Conservation (phyloP, 108 stramenopile genomes). For the Cyclotella sp. region DNA sequence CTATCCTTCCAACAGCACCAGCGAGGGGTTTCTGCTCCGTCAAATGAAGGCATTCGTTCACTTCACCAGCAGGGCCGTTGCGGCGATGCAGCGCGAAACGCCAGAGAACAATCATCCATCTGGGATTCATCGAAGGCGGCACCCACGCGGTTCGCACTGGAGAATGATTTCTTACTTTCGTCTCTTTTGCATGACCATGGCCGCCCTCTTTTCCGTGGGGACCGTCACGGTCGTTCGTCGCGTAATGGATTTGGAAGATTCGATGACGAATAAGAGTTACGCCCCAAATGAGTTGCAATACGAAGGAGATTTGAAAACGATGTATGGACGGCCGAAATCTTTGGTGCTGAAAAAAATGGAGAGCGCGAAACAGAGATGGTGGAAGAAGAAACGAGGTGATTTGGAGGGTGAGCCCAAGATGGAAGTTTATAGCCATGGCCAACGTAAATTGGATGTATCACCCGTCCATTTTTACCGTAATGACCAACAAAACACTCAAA, state of each 20-base stretch:
- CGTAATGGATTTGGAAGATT: not conserved
- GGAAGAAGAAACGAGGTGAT: constrained; percentile 7
- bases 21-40: not conserved
- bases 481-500: not conserved
- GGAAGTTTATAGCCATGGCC: constrained; percentile 28
- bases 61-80: not conserved
- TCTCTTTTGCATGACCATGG: constrained; percentile 14
- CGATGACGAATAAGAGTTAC: not conserved
- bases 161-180: constrained; percentile 24
- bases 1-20: not conserved
- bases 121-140: not conserved
- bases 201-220: constrained; percentile 25
- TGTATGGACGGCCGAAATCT: constrained; percentile 3
- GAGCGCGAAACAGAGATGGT: constrained; percentile 32
- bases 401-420: not conserved
- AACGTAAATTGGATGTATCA: not conserved
- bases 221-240: constrained; percentile 24
- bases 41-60: not conserved
- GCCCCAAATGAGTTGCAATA: not conserved
- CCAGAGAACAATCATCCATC: not conserved
- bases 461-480: too few species aligned
- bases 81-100: not conserved
- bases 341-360: constrained; percentile 40
- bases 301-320: not conserved
- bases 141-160: not conserved